Percentiles rank a stretch among this genome's conserved stretches.
These are phyloP conservation scores for Aspergillus glaucus DNA, from an alignment of 2,329 filamentous ascomycete species.

Conservation along the genomic window DNA sequence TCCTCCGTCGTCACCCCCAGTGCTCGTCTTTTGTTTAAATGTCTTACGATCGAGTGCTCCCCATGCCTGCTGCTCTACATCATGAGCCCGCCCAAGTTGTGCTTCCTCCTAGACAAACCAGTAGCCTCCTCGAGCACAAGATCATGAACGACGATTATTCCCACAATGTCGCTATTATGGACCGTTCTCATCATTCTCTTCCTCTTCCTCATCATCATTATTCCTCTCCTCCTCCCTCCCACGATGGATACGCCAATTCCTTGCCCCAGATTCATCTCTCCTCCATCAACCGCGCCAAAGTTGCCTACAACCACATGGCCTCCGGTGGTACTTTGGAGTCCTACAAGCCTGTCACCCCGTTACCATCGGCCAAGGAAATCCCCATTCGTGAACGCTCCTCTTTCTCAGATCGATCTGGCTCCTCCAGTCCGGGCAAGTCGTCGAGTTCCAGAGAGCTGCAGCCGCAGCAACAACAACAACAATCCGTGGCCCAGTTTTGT, in stretches of 20 bases:
- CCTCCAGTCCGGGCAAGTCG: constrained; percentile 30
- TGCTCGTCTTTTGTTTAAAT: constrained; percentile 26
- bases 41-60: constrained; percentile 46
- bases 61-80: constrained; percentile 37
- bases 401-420: constrained; percentile 19
- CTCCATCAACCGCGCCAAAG: constrained; percentile 19
- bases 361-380: constrained; percentile 16
- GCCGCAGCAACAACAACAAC: constrained; percentile 16
- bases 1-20: constrained; percentile 1
- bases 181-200: constrained; percentile 6
- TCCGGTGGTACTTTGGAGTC: constrained; percentile 9
- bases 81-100: constrained; percentile 32
- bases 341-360: constrained; percentile 11
- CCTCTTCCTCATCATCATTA: constrained; percentile 3
- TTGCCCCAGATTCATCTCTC: constrained; percentile 22
- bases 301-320: constrained; percentile 16
- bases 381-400: constrained; percentile 21
- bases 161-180: constrained; percentile 11
- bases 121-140: constrained; percentile 36
- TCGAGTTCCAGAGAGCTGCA: constrained; percentile 28
- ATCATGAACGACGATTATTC: constrained; percentile 33
- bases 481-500: constrained; percentile 51
- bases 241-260: constrained; percentile 16
- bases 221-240: constrained; percentile 9
- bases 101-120: constrained; percentile 23